Percentiles rank a stretch among this genome's conserved stretches.
phyloP scores from a whole-genome alignment of 306 rosid genomes.

The Acacia melanoxylon region DNA sequence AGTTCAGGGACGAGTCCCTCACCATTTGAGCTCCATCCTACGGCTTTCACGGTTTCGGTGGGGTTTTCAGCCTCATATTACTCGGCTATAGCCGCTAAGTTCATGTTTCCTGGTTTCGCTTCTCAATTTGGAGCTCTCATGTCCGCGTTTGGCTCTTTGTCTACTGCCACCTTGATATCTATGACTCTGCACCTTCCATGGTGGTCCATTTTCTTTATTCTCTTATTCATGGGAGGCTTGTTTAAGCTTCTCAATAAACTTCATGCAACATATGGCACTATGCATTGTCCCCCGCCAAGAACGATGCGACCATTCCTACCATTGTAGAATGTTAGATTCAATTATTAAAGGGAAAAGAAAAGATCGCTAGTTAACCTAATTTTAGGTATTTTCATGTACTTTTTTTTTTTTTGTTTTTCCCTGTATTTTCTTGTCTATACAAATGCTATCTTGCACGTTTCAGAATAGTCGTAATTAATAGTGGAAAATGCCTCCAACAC shows the following conservation, averaged over 20 bases:
- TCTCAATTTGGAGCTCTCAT: background rate
- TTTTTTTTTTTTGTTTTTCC: too few species aligned
- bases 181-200: background rate
- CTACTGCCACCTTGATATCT: background rate
- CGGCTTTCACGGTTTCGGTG: background rate
- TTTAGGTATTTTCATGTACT: too few species aligned
- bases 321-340: background rate
- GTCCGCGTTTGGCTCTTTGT: background rate
- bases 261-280: background rate
- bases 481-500: too few species aligned
- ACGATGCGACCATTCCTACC: background rate
- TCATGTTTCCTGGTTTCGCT: background rate
- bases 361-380: background rate
- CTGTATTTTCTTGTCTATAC: too few species aligned
- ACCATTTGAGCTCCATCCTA: fast-evolving
- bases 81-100: background rate
- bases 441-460: too few species aligned
- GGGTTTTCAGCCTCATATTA: background rate
- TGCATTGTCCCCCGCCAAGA: background rate
- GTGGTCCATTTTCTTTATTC: background rate
- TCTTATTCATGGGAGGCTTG: background rate
- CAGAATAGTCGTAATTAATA: too few species aligned
- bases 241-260: background rate
- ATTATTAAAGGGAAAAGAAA: background rate
- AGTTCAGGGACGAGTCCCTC: too few species aligned